Conservation (phyloP, 2,329 filamentous ascomycete genomes). For the Pseudogymnoascus destructans region DNA sequence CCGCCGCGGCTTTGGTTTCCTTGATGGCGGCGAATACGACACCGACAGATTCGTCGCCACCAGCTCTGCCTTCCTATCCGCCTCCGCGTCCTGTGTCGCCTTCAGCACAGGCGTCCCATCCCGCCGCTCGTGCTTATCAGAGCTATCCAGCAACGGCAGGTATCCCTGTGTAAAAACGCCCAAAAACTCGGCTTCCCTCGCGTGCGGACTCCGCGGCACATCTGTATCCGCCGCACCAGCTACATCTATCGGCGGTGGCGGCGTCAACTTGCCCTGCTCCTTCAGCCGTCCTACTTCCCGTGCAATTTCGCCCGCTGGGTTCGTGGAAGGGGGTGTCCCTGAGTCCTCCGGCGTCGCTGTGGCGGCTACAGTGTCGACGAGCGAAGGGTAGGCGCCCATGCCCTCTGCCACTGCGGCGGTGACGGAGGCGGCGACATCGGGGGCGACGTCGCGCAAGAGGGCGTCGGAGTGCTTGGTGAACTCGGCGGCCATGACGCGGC, state of each 20-base stretch:
- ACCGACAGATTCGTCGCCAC: background rate
- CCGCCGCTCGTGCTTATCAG: conserved; percentile 18
- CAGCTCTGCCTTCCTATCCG: background rate
- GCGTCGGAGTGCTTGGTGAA: conserved; percentile 42
- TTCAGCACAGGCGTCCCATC: conserved; percentile 6
- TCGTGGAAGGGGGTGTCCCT: background rate
- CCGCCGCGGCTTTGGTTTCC: conserved; percentile 17
- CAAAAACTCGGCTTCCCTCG: conserved; percentile 45
- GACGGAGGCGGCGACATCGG: conserved; percentile 36
- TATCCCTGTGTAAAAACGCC: conserved; percentile 51
- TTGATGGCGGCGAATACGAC: background rate
- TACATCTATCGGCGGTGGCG: background rate
- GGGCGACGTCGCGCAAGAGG: conserved; percentile 35
- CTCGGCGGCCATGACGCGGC: conserved; percentile 42
- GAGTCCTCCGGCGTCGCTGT: background rate
- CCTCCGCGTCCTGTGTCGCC: background rate
- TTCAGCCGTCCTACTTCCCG: background rate
- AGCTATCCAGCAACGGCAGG: conserved; percentile 44
- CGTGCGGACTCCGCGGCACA: conserved; percentile 34
- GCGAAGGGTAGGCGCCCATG: conserved; percentile 18
- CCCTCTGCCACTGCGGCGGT: conserved; percentile 28
- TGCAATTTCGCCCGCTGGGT: background rate
- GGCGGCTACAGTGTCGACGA: conserved; percentile 12
- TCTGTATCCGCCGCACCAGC: conserved; percentile 28
- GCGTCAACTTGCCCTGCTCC: background rate